Evolutionary conservation across 768 basidiomycete species (phyloP), one percentile per base, ranked within the genome.

Genomic region (Boletus insuetus): DNA sequence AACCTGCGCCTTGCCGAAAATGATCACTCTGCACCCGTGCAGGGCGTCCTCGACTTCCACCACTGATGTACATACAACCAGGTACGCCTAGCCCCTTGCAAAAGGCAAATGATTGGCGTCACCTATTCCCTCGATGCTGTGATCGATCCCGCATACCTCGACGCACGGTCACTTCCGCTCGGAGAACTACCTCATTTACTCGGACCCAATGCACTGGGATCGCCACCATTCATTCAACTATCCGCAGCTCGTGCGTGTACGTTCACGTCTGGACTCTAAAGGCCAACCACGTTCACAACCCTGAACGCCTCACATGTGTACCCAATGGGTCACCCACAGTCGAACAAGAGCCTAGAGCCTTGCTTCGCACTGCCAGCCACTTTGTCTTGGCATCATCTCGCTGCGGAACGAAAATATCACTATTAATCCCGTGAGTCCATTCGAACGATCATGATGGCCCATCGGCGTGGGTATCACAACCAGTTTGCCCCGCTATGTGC

Each of bases 41-140:
- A 12, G 32, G 32, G 1, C 17, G 16, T 17, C 53, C 49, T 40
- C 45, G 24, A 44, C 12, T 13, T 13, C 34, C 14, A 14, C 1
- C 34, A 12, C 34, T 14, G 2, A 14, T 11, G 20, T 26, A 35
- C 40, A 22, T 11, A 8, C 12, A 11, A 0, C 6, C 48, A 47
- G 53, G 39, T 40, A 56, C 53, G 31, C 38, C n/a, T 12, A 10
- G 29, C 7, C 49, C 48, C 59, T 56, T 20, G 50, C 49, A 49
- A 58, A 52, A 49, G 50, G 60, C 26, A 61, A 51, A 61, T 62
- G 60, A 61, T 61, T 61, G 42, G 34, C 60, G 31, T 62, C 46
- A 13, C 38, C 53, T 43, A 24, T 34, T 10, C 29, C 50, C 40
- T 47, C 51, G 59, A 60, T 60, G 54, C 37, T 13, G 19, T 51